These are phyloP conservation scores for Fusarium fujikuroi DNA, from an alignment of 2,329 filamentous ascomycete species.

Conservation along the genomic window DNA sequence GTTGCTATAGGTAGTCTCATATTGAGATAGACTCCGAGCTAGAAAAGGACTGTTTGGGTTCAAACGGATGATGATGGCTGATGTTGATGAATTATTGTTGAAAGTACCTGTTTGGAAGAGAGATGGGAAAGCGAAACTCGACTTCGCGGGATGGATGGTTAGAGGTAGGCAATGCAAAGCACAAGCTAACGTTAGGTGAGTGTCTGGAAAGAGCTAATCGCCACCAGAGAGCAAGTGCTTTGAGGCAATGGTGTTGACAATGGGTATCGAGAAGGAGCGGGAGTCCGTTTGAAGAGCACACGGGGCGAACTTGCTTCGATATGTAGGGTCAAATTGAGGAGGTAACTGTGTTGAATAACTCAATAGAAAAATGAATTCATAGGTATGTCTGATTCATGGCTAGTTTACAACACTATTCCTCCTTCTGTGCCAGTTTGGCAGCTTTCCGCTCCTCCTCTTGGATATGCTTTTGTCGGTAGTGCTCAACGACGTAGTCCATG, in stretches of 20 bases:
- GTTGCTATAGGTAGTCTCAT: not conserved
- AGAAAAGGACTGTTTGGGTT: slow-evolving; percentile 15
- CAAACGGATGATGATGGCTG: slow-evolving; percentile 1
- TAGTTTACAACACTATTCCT: slow-evolving; percentile 46
- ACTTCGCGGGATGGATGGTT: not conserved
- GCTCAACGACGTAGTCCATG: slow-evolving; percentile 66
- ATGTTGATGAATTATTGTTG: not conserved
- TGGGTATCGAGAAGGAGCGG: not conserved
- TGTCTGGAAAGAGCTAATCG: not conserved
- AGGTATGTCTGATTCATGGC: slow-evolving; percentile 37
- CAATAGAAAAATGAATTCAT: slow-evolving; percentile 38
- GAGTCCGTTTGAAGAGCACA: not conserved
- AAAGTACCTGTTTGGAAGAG: not conserved
- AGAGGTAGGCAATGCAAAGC: not conserved
- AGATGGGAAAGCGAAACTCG: not conserved
- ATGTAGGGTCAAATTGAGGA: not conserved
- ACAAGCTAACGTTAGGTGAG: not conserved
- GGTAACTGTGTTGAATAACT: slow-evolving; percentile 19
- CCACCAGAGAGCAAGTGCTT: not conserved
- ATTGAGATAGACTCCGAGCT: not conserved
- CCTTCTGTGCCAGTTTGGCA: slow-evolving; percentile 58
- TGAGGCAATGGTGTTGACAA: not conserved
- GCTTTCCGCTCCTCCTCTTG: slow-evolving; percentile 67
- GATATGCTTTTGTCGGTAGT: slow-evolving; percentile 65
- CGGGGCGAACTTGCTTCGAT: not conserved